Conservation (phyloP, 2,329 filamentous ascomycete genomes). For the Monilinia polystroma region DNA sequence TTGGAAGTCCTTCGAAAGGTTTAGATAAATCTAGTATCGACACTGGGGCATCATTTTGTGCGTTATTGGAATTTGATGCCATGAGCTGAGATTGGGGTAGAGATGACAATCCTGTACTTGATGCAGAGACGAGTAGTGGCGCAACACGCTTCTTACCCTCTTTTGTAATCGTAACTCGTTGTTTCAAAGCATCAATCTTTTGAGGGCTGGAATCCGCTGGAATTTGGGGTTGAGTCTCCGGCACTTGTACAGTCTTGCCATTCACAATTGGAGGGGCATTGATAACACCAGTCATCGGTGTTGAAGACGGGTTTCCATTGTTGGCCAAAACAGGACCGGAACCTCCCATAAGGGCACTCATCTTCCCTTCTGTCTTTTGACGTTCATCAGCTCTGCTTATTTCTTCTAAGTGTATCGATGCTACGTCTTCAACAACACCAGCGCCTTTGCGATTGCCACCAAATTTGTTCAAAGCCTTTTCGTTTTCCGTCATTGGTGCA, state of each 20-base stretch:
- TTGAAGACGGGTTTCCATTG: conserved; percentile 36
- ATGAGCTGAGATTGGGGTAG: conserved; percentile 86
- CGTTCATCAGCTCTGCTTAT: conserved; percentile 89
- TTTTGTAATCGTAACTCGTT: conserved; percentile 90
- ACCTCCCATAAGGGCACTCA: conserved; percentile 98
- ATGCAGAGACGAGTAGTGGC: conserved; percentile 86
- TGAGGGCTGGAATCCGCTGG: conserved; percentile 53
- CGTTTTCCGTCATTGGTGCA: conserved; percentile 81
- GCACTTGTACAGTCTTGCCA: conserved; percentile 31
- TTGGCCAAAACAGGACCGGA: conserved; percentile 45
- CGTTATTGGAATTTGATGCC: conserved; percentile 66
- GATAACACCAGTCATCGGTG: conserved; percentile 31
- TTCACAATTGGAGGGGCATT: conserved; percentile 30
- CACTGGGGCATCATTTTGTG: conserved; percentile 71
- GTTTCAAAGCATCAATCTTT: conserved; percentile 72
- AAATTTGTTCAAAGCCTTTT: conserved; percentile 89
- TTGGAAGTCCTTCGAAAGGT: conserved; percentile 88
- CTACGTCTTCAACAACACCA: conserved; percentile 89
- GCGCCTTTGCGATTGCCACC: conserved; percentile 83
- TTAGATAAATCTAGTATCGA: conserved; percentile 87
- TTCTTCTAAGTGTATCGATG: conserved; percentile 83
- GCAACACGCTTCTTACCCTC: conserved; percentile 96
- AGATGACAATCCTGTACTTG: conserved; percentile 81
- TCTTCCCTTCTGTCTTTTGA: conserved; percentile 85
- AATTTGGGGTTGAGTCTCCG: conserved; percentile 43